Base-by-base conservation (phyloP, 306 rosid species). In the Quillaja saponaria region DNA sequence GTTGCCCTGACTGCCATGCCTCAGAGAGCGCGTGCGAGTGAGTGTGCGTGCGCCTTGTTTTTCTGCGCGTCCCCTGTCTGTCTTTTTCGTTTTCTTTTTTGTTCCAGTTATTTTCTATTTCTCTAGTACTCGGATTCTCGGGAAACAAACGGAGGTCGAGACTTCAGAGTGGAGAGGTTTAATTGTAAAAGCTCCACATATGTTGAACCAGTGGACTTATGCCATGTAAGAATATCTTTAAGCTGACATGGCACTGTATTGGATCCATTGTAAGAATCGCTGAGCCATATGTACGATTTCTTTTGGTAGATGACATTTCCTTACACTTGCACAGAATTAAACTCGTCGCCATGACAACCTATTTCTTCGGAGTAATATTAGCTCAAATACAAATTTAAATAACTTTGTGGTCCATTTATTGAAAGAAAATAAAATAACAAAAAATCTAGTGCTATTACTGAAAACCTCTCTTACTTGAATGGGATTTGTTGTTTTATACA, bases 1-100 rank as follows among this genome's bases (percentile, higher is more conserved):
- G 96, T 88, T 31, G 96, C 82, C 76, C 85, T 81, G 34, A 92
- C 87, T 60, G 98, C 94, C 98, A 92, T 92, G 61, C 8, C 62
- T 34, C 18, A 34, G 42, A 55, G 3, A 63, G 9, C 10, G 65
- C 46, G 6, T 6, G 37, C 9, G 49, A 7, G 18, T 40, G 20
- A 2, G 25, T 19, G 49, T 39, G 19, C 20, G 13, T 56, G 11
- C 37, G 21, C 52, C 25, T 15, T 18, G 28, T 15, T 18, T 46
- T 18, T 57, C 34, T 61, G 33, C 39, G 54, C 8, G 15, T 19
- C 17, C 11, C 49, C 58, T 1, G 53, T 56, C 34, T 11, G 78
- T 5, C 11, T 12, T n/a, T 38, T 56, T 9, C 28, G 19, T 21
- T 16, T 47, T 10, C 45, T 11, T n/a, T 13, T 33, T 17, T 14